Evolutionary conservation across 768 basidiomycete genomes (phyloP), one percentile per base, ranked within the genome.

Genomic region (Imleria badia): DNA sequence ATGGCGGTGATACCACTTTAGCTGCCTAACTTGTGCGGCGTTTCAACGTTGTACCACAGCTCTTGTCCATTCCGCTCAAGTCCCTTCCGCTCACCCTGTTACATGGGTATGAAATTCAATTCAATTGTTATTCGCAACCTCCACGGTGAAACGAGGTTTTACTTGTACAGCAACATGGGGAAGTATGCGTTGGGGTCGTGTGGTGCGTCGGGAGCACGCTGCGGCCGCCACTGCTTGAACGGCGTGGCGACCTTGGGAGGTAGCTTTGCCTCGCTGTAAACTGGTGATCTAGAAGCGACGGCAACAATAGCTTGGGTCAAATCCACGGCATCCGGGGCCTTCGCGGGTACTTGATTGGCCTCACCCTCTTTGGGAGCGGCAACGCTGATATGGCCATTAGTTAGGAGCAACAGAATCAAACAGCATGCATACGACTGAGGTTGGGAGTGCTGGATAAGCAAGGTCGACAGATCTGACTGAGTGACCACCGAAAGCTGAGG

Each of bases 401-500:
- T 19, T 51, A 36, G 15, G 54, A 31, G 47, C 31, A 40, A 45
- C 20, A 48, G 29, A 40, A 36, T 45, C 48, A 33, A 49, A 20
- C 33, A 29, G 43, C 40, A 45, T 22, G 79, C 90, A 60, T 76
- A 93, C 91, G 81, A 74, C 68, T 76, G 79, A 29, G 76, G 66
- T 51, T 77, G 75, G 7, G 91, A 87, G 54, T 93, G 90, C 51
- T 94, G 84, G 55, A 96, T 83, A 42, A 98, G 80, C 57, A 98
- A 73, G 23, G 81, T 75, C 1, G 94, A 87, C 23, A 97, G 76
- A 63, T 94, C 86, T 6, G 81, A 67, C 74, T 98, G 94, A 6
- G 91, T 91, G 54, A 98, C 79, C 19, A 92, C 85, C 3, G 93
- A 94, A 29, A 94, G 85, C 61, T 88, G 91, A n/a, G 94, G 93